Evolutionary conservation across 768 basidiomycete species (phyloP), one percentile per base, ranked within the genome.

Genomic region (Suillus subalutaceus): DNA sequence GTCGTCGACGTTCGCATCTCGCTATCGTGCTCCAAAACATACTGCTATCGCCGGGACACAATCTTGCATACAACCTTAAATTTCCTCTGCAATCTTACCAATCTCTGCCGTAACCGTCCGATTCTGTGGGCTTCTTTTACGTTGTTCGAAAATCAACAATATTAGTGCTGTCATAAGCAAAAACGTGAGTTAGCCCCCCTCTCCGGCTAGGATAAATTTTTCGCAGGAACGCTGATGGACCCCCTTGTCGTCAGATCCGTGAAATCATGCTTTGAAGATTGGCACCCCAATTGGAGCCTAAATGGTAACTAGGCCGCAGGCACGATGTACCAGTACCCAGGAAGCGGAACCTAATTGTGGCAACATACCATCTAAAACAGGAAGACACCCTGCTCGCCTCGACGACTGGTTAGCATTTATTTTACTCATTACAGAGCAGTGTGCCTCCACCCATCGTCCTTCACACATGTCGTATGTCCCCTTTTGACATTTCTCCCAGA

Each of bases 111-210:
- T 77, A 73, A 74, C 67, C 26, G 30, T 55, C 64, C 62, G 46
- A 30, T 30, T 16, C 58, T 66, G n/a, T 58, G 41, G 63, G 57
- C 50, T 48, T 41, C 38, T 65, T 56, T 56, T 64, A 40, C 63
- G 13, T 59, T 37, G 48, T 43, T 40, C 56, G 48, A 66, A 66
- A 53, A 56, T 23, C 12, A 55, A 26, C 65, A 13, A 23, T n/a
- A 52, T 70, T 75, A 90, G 89, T 75, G 81, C 88, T 64, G 85
- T 90, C 69, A 85, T 90, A 71, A 89, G 85, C 82, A 88, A 84
- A 72, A 90, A 89, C 67, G 89, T 90, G 79, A 81, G 89, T 88
- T 56, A 32, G 41, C 62, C 64, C 57, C 60, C 63, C 56, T 37
- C 62, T 57, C 23, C n/a, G 20, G 58, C 57, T 38, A 4, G 46